A percentile compares a stretch with the other conserved stretches of the same genome.
Evolutionary conservation across 129 eudicot genomes (phyloP).

Genomic region (Chrysanthemum seticuspe): DNA sequence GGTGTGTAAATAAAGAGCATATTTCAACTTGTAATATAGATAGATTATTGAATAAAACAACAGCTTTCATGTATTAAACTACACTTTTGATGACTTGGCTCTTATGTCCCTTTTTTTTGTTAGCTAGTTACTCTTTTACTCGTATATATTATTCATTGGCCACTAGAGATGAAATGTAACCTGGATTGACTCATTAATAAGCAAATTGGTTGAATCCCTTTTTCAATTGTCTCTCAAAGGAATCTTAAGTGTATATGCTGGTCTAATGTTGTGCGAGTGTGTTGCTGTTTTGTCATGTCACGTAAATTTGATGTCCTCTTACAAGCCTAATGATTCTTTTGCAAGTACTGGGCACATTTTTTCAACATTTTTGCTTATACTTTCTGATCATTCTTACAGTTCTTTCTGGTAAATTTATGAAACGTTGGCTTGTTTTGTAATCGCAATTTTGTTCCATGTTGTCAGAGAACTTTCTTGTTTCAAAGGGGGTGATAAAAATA

Average conservation of each 20-base stretch:
- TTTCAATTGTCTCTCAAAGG: too few relatives aligned
- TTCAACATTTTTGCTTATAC: background rate
- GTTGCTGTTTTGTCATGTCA: background rate
- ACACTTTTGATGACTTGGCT: too few relatives aligned
- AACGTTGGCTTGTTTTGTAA: background rate
- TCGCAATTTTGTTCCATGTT: constrained; percentile 11
- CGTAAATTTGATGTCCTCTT: background rate
- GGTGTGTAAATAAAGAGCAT: too few relatives aligned
- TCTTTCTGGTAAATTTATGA: background rate
- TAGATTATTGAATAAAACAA: too few relatives aligned
- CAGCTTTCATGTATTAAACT: too few relatives aligned
- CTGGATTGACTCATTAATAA: too few relatives aligned
- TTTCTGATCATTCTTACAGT: background rate
- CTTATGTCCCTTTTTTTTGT: too few relatives aligned
- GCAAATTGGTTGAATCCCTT: too few relatives aligned
- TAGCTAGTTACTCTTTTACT: too few relatives aligned
- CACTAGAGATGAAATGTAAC: too few relatives aligned
- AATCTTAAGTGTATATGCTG: background rate
- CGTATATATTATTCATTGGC: too few relatives aligned
- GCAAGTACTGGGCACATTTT: background rate
- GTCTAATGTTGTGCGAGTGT: constrained; percentile 6
- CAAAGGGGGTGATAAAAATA: constrained; percentile 66
- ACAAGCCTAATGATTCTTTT: background rate
- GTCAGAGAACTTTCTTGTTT: constrained; percentile 81
- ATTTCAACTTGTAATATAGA: too few relatives aligned